Percentiles rank a stretch among this genome's conserved stretches.
These are phyloP conservation scores for Solanum hybrid DNA, from an alignment of 305 asterid genomes.

Conservation along the genomic window DNA sequence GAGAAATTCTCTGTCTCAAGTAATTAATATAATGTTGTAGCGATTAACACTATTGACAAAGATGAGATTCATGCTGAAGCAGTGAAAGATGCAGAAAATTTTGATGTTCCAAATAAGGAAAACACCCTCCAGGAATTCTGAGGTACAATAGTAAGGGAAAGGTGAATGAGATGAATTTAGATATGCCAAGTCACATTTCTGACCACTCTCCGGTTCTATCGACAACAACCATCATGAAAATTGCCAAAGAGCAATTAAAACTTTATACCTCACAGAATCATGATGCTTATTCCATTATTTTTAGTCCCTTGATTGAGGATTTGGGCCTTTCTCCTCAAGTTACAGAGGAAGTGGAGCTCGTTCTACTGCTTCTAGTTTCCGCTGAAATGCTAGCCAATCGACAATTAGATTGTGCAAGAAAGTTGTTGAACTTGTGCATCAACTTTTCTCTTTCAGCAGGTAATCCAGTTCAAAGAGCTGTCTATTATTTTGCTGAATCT, in stretches of 20 bases:
- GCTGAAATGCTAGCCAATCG: slow-evolving; percentile 20
- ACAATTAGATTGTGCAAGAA: slow-evolving; percentile 18
- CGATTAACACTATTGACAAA: neutral
- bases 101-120: neutral
- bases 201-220: neutral
- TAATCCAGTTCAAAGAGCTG: slow-evolving; percentile 21
- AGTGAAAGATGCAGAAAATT: neutral
- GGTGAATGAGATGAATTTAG: neutral
- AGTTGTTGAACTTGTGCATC: slow-evolving; percentile 5
- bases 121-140: slow-evolving; percentile 6
- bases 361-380: slow-evolving; percentile 23
- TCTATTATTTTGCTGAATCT: slow-evolving; percentile 15
- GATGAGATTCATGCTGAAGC: neutral
- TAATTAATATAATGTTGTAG: neutral
- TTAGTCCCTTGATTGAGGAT: neutral
- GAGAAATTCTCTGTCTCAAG: neutral
- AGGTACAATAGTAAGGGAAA: slow-evolving; percentile 10
- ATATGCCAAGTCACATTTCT: neutral
- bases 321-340: neutral
- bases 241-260: neutral
- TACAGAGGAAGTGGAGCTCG: slow-evolving; percentile 15
- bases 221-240: neutral
- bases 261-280: neutral
- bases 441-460: neutral
- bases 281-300: neutral